These are phyloP conservation scores for Styphnolobium japonicum DNA, from an alignment of 306 rosid species.

Conservation along the genomic window DNA sequence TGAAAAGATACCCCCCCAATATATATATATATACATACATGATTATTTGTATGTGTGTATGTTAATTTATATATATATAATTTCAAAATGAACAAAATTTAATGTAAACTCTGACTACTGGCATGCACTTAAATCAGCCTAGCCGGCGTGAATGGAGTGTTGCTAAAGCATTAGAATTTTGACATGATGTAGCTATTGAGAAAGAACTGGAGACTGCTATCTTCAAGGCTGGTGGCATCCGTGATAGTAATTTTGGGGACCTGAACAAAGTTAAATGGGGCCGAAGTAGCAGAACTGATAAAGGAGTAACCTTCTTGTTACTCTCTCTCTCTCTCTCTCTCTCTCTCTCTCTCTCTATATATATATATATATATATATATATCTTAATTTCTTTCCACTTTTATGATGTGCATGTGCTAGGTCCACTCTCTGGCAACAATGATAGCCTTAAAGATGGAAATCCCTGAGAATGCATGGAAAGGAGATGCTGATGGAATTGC, in stretches of 20 bases:
- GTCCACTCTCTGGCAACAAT: conserved; percentile 84
- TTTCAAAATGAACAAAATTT: neutral
- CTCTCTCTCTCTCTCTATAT: too few species aligned
- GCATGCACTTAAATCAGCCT: conserved; percentile 24
- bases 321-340: too few species aligned
- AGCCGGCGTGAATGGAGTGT: conserved; percentile 24
- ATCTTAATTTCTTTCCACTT: neutral
- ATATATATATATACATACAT: too few species aligned
- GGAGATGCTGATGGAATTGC: conserved; percentile 62
- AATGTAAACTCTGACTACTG: neutral
- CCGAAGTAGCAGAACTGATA: conserved; percentile 92
- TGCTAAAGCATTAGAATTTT: conserved; percentile 50
- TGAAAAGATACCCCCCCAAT: too few species aligned
- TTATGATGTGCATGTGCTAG: conserved; percentile 35
- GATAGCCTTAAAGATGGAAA: conserved; percentile 92
- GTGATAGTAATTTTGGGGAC: conserved; percentile 77
- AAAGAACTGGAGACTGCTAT: conserved; percentile 84
- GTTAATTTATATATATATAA: neutral
- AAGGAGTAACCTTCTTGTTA: conserved; percentile 64
- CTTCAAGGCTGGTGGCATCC: conserved; percentile 77
- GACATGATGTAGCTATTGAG: conserved; percentile 74
- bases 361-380: too few species aligned
- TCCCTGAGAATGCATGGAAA: conserved; percentile 78
- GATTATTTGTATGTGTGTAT: too few species aligned
- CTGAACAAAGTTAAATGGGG: conserved; percentile 80